Evolutionary conservation across 129 eudicot genomes (phyloP).

Genomic region (Scalesia atractyloides): DNA sequence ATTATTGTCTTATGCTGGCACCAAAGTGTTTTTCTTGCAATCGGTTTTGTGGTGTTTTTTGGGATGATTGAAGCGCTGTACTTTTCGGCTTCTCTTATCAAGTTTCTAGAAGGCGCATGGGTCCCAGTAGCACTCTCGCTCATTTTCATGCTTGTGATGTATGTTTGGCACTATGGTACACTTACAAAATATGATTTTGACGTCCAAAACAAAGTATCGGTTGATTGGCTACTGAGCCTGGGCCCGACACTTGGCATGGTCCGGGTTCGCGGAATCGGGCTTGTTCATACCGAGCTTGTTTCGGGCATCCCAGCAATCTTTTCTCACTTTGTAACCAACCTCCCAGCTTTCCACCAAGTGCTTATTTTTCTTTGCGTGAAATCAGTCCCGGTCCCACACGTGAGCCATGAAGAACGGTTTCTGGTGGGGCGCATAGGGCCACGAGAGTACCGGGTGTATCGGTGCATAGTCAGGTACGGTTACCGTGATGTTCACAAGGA

Average conservation of each 20-base stretch:
- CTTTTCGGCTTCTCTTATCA: conserved; percentile 90
- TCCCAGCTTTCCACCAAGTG: conserved; percentile 97
- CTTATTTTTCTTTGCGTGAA: conserved; percentile 86
- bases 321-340: conserved; percentile 95
- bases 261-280: conserved; percentile 89
- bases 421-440: conserved; percentile 93
- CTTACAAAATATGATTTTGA: conserved; percentile 80
- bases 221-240: conserved; percentile 83
- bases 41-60: conserved; percentile 66
- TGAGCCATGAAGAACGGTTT: conserved; percentile 78
- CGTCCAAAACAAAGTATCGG: conserved; percentile 91
- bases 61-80: conserved; percentile 86
- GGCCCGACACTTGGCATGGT: conserved; percentile 93
- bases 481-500: conserved; percentile 93
- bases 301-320: conserved; percentile 97
- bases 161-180: conserved; percentile 90
- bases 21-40: conserved; percentile 61
- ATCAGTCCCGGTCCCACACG: conserved; percentile 89
- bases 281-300: conserved; percentile 89
- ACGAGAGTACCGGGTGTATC: conserved; percentile 62
- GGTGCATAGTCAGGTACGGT: conserved; percentile 93
- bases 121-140: conserved; percentile 84
- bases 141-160: conserved; percentile 75
- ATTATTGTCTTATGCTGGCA: conserved; percentile 93
- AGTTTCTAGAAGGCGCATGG: conserved; percentile 99